Percentiles rank a stretch among this genome's conserved stretches.
phyloP scores from a whole-genome alignment of 108 stramenopile genomes.

The Cyclotella cryptica region DNA sequence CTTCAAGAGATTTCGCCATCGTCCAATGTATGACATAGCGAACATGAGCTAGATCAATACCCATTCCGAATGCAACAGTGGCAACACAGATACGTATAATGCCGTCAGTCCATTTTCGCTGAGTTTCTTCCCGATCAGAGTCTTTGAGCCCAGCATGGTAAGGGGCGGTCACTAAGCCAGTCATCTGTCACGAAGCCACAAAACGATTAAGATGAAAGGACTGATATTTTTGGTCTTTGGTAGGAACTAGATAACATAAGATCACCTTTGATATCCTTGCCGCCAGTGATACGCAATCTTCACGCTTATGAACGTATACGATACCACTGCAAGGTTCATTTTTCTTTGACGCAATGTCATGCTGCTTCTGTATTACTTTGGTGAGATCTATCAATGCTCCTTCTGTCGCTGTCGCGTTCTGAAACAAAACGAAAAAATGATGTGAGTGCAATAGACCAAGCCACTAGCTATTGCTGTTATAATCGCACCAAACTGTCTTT shows the following conservation, averaged over 20 bases:
- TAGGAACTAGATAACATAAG: background rate
- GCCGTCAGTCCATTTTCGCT: constrained; percentile 69
- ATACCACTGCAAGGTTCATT: constrained; percentile 80
- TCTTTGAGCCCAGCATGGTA: constrained; percentile 82
- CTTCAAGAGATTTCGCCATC: constrained; percentile 86
- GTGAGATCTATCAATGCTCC: constrained; percentile 67
- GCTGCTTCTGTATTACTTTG: constrained; percentile 62
- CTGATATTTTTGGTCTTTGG: background rate
- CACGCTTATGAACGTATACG: constrained; percentile 94
- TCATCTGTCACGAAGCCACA: background rate
- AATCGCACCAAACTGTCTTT: constrained; percentile 18
- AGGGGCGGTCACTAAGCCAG: constrained; percentile 48
- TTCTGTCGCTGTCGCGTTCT: constrained; percentile 32
- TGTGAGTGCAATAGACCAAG: background rate
- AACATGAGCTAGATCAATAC: constrained; percentile 87
- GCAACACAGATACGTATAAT: constrained; percentile 72
- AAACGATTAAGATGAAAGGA: background rate
- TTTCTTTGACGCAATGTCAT: constrained; percentile 44
- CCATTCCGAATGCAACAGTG: constrained; percentile 95
- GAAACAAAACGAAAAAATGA: constrained; percentile 29
- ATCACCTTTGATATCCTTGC: constrained; percentile 37
- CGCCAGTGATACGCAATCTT: constrained; percentile 67
- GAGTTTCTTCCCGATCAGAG: constrained; percentile 59
- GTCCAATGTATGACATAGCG: constrained; percentile 92
- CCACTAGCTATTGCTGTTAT: background rate